These are phyloP conservation scores for Phaeodactylum tricornutum DNA, from an alignment of 108 stramenopile species.

Conservation along the genomic window DNA sequence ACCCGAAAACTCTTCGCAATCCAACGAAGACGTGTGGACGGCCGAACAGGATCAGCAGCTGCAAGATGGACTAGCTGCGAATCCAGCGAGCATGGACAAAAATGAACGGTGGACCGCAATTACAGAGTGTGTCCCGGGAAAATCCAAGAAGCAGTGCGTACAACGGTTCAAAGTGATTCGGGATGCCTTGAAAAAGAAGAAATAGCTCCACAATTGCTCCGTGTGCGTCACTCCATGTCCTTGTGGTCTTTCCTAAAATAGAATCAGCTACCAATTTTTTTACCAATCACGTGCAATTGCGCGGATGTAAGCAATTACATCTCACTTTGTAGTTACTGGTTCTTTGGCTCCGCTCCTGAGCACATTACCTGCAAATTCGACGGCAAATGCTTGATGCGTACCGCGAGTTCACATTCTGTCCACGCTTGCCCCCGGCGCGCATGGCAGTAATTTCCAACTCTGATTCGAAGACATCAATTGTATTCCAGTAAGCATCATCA, in stretches of 20 bases:
- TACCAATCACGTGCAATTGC: too few species aligned
- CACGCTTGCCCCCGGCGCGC: constrained; percentile 88
- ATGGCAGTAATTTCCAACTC: constrained; percentile 83
- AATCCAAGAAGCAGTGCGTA: constrained; percentile 93
- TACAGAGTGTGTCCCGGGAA: constrained; percentile 80
- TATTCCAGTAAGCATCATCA: constrained; percentile 49
- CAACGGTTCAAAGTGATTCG: constrained; percentile 91
- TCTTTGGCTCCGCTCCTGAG: constrained; percentile 94
- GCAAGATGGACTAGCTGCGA: constrained; percentile 74
- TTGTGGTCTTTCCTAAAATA: too few species aligned
- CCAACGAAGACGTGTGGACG: constrained; percentile 56
- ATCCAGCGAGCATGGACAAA: constrained; percentile 91
- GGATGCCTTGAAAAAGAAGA: constrained; percentile 60
- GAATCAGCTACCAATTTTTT: too few species aligned
- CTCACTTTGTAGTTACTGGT: too few species aligned
- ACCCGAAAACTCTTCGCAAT: not conserved
- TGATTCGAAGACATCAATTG: constrained; percentile 63
- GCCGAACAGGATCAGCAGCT: constrained; percentile 86
- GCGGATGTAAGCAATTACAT: too few species aligned
- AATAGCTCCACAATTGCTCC: constrained; percentile 24
- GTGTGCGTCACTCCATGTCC: too few species aligned
- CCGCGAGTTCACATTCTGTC: constrained; percentile 99
- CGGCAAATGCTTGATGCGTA: constrained; percentile 95
- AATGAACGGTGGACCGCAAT: constrained; percentile 94
- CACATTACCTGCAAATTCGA: constrained; percentile 87